phyloP scores from a whole-genome alignment of 768 basidiomycete genomes.

The Tulasnella sp. region DNA sequence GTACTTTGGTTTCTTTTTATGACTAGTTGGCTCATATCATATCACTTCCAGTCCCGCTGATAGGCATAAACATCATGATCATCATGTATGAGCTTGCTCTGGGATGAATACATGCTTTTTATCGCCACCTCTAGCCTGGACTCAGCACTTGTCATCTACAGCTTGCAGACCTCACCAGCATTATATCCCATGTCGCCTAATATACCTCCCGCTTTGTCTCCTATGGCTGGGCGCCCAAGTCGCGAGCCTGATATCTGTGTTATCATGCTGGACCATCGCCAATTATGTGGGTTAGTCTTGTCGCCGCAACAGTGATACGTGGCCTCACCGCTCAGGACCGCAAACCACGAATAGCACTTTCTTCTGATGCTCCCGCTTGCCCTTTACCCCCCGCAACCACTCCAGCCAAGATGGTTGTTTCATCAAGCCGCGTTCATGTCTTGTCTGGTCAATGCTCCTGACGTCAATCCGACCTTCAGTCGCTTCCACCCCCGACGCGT shows the following conservation, averaged over 20 bases:
- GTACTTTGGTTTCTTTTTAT: conserved; percentile 30
- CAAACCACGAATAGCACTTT: conserved; percentile 61
- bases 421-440: conserved; percentile 6
- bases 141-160: conserved; percentile 8
- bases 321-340: conserved; percentile 68
- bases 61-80: conserved; percentile 74
- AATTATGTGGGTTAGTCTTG: conserved; percentile 14
- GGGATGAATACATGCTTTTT: conserved; percentile 26
- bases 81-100: conserved; percentile 76
- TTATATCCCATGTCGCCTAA: conserved; percentile 34
- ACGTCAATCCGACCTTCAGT: conserved; percentile 46
- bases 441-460: conserved; percentile 33
- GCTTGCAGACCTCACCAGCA: conserved; percentile 15
- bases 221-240: conserved; percentile 34
- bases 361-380: conserved; percentile 24
- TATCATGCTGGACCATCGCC: conserved; percentile 48
- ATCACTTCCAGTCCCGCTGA: conserved; percentile 68
- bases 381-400: neutral
- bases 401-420: conserved; percentile 17
- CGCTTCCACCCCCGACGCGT: conserved; percentile 22
- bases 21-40: conserved; percentile 13
- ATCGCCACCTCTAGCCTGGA: neutral
- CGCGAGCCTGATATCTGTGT: conserved; percentile 59
- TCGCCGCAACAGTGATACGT: neutral
- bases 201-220: conserved; percentile 57